A percentile compares a stretch with the other conserved stretches of the same genome.
Evolutionary conservation across 352 stramenopile species (phyloP).

Genomic region (Pythium biforme): DNA sequence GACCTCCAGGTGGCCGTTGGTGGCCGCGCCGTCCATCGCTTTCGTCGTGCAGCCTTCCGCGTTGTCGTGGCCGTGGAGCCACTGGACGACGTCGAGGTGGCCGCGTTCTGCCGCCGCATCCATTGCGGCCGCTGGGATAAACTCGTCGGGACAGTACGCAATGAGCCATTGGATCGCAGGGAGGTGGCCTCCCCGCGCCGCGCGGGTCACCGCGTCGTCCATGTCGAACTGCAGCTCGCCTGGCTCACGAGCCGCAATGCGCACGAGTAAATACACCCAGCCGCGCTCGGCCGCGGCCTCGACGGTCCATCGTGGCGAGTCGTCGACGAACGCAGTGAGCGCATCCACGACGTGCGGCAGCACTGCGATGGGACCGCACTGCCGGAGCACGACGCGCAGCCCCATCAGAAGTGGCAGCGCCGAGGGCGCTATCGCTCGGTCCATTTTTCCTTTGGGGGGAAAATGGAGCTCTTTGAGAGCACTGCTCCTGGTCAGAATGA

Average conservation of each 20-base stretch:
- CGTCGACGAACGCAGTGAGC: constrained; percentile 33
- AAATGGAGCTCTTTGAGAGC: too few relatives aligned
- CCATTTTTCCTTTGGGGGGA: too few relatives aligned
- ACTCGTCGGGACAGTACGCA: constrained; percentile 27
- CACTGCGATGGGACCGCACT: constrained; percentile 20
- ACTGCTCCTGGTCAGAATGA: too few relatives aligned
- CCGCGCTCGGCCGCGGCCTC: constrained; percentile 33
- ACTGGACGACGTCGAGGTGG: not conserved
- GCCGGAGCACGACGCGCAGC: constrained; percentile 5
- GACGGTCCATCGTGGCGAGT: constrained; percentile 43
- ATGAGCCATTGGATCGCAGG: constrained; percentile 37
- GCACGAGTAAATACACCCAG: constrained; percentile 40
- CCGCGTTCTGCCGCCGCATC: constrained; percentile 40
- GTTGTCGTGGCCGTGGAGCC: constrained; percentile 28
- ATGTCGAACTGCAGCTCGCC: constrained; percentile 33
- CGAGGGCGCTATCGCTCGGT: too few relatives aligned
- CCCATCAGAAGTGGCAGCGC: not conserved
- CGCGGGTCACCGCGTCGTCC: constrained; percentile 21
- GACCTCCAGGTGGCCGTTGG: constrained; percentile 45
- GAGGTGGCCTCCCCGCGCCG: constrained; percentile 24
- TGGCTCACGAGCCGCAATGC: constrained; percentile 25
- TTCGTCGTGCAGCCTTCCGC: constrained; percentile 34
- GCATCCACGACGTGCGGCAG: constrained; percentile 36
- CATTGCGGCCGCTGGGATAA: constrained; percentile 44
- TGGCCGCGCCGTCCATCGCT: constrained; percentile 46